These are phyloP conservation scores for Neostapfia colusana DNA, from an alignment of 176 grass and related monocot species.

Conservation along the genomic window DNA sequence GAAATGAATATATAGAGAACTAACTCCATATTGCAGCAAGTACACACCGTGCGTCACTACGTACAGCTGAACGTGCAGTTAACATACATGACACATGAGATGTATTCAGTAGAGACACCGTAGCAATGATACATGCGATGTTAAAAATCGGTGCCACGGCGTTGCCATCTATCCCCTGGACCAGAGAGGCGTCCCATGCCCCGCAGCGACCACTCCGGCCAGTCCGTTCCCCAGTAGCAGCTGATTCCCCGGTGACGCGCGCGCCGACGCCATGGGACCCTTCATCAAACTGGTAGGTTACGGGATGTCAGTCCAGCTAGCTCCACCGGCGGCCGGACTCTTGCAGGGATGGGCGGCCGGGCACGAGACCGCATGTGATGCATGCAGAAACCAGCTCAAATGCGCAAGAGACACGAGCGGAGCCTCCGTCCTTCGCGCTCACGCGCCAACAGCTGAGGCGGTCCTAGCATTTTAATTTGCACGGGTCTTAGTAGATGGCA, in stretches of 20 bases:
- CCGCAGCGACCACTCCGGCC: background rate
- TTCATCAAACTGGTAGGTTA: slow-evolving; percentile 5
- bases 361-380: slow-evolving; percentile 9
- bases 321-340: background rate
- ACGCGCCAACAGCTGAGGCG: background rate
- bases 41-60: background rate
- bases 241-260: slow-evolving; percentile 17
- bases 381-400: background rate
- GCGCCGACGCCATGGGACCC: background rate
- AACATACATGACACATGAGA: background rate
- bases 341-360: background rate
- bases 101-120: too few relatives aligned
- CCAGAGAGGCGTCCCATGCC: background rate
- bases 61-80: background rate
- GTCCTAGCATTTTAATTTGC: too few relatives aligned
- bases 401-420: background rate
- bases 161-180: slow-evolving; percentile 24
- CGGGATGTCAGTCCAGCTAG: slow-evolving; percentile 1
- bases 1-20: too few relatives aligned
- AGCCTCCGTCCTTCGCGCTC: background rate
- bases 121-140: slow-evolving; percentile 12
- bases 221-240: background rate
- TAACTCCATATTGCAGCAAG: background rate
- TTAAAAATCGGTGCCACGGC: slow-evolving; percentile 10
- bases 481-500: background rate